A percentile compares a stretch with the other conserved stretches of the same genome.
Evolutionary conservation across 225 moss, liverwort and hornwort genomes (phyloP).

Genomic region (Polytrichum formosum): DNA sequence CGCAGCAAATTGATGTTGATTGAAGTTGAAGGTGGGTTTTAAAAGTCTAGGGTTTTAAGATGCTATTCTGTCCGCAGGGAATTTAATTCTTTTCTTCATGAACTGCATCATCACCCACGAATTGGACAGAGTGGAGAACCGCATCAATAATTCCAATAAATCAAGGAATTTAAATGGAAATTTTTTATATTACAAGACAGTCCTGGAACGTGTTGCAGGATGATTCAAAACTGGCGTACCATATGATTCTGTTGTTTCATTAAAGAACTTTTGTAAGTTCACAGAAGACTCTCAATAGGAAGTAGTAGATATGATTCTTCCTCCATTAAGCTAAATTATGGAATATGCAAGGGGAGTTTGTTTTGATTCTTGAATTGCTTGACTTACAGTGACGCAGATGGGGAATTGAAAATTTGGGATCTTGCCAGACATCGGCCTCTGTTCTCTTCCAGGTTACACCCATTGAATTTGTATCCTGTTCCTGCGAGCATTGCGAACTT

Average conservation of each 20-base stretch:
- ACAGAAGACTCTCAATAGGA: not conserved
- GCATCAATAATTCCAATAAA: no score
- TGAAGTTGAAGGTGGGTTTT: no score
- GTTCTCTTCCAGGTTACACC: constrained; percentile 70
- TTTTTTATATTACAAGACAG: no score
- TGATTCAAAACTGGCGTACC: not conserved
- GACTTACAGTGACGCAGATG: constrained; percentile 72
- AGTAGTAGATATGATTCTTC: no score
- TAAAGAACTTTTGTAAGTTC: constrained; percentile 12
- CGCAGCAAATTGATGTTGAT: no score
- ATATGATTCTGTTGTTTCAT: not conserved
- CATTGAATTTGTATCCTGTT: not conserved
- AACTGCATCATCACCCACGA: no score
- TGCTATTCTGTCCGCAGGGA: no score
- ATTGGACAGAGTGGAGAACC: no score
- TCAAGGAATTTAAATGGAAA: no score
- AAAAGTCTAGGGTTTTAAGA: no score
- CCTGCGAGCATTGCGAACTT: not conserved
- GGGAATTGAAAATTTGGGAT: constrained; percentile 94
- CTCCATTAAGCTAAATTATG: not conserved
- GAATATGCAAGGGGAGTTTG: not conserved
- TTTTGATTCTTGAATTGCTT: not conserved
- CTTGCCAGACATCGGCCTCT: constrained; percentile 60
- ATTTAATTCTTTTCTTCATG: no score
- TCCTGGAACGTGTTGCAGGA: no score